A percentile compares a stretch with the other conserved stretches of the same genome.
Evolutionary conservation across 1,139 yeast genomes (phyloP).

Genomic region (Kluyveromyces sp.): DNA sequence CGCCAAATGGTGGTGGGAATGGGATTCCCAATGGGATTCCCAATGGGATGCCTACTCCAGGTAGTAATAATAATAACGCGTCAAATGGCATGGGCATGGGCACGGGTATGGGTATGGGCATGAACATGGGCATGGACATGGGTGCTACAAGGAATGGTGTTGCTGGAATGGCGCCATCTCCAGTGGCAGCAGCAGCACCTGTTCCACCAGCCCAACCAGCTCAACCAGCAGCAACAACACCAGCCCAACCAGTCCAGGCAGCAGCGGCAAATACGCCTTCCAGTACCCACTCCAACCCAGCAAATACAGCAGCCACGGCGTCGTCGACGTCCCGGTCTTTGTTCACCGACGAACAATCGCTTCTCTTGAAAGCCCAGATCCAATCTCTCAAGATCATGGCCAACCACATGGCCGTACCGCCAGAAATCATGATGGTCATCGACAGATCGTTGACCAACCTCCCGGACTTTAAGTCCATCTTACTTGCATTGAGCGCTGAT

Average conservation of each 20-base stretch:
- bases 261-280: conserved; percentile 11
- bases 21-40: no score
- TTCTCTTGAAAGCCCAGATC: conserved; percentile 60
- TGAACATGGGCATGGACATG: conserved; percentile 8
- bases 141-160: no score
- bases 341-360: conserved; percentile 56
- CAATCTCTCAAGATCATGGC: conserved; percentile 60
- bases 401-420: conserved; percentile 53
- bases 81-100: background rate
- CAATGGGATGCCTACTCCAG: no score
- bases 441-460: conserved; percentile 31
- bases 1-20: no score
- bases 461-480: conserved; percentile 28
- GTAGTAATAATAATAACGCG: background rate
- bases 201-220: background rate
- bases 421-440: conserved; percentile 39
- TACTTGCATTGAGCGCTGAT: conserved; percentile 22
- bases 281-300: conserved; percentile 11
- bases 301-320: conserved; percentile 22
- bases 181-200: background rate
- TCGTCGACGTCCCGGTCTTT: conserved; percentile 16
- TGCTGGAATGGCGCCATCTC: no score
- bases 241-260: conserved; percentile 12
- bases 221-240: no score
- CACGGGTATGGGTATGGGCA: background rate